phyloP scores from a whole-genome alignment of 148 eudicot species.

The Rheum nobile region DNA sequence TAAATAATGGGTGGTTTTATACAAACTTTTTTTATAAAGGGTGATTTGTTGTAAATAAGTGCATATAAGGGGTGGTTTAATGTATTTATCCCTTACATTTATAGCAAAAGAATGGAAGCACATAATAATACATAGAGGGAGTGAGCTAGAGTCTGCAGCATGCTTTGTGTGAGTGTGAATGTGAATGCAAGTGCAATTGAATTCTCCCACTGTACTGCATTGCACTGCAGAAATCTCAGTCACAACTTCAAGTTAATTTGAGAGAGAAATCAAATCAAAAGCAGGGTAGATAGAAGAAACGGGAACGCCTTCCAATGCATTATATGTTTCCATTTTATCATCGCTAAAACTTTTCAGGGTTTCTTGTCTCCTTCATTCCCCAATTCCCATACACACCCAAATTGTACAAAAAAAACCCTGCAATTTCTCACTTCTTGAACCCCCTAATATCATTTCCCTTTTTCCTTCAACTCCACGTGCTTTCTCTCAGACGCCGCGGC shows the following conservation, averaged over 20 bases:
- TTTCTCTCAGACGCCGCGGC: neutral
- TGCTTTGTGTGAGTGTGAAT: neutral
- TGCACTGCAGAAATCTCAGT: constrained; percentile 7
- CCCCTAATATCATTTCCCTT: neutral
- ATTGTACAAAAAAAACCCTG: neutral
- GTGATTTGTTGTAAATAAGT: too few species aligned
- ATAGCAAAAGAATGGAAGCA: neutral
- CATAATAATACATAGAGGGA: neutral
- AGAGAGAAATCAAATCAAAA: neutral
- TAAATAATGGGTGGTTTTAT: too few species aligned
- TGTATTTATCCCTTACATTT: too few species aligned
- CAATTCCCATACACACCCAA: neutral
- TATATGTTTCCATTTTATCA: neutral
- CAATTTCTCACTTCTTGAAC: neutral
- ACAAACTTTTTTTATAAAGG: too few species aligned
- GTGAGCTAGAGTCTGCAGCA: neutral
- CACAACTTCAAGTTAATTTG: constrained; percentile 2
- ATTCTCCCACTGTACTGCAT: neutral
- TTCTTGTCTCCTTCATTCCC: constrained; percentile 7
- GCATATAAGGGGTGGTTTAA: too few species aligned
- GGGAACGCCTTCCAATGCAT: neutral
- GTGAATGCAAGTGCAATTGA: neutral
- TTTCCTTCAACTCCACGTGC: neutral
- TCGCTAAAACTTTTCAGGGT: neutral
- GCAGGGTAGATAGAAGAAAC: neutral